Evolutionary conservation across 495 filamentous ascomycete species (phyloP), one percentile per base, ranked within the genome.

Genomic region (Hypoxylon fuscum): DNA sequence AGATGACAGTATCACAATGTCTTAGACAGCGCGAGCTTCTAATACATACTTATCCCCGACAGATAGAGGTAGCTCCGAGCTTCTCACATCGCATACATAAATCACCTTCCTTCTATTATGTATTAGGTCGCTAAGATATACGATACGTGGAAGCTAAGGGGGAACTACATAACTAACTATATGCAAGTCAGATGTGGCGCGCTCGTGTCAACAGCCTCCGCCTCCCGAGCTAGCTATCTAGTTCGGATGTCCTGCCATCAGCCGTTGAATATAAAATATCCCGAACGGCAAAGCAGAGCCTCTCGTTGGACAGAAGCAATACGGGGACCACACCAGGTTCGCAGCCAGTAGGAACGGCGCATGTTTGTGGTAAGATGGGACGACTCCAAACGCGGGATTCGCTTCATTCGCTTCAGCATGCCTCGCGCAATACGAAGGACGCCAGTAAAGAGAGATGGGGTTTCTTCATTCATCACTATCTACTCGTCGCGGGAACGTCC

Each of bases 131-230:
- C n/a, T n/a, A n/a, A n/a, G n/a, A n/a, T n/a, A n/a, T n/a, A n/a
- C n/a, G n/a, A n/a, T n/a, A n/a, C n/a, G n/a, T n/a, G n/a, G n/a
- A n/a, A n/a, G n/a, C n/a, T n/a, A n/a, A n/a, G n/a, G n/a, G n/a
- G n/a, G n/a, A n/a, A n/a, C n/a, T n/a, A n/a, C n/a, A n/a, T n/a
- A n/a, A n/a, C n/a, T n/a, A n/a, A n/a, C n/a, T n/a, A 3, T 7
- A 25, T 29, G 12, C 40, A 42, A 53, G 47, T 20, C 12, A 40
- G 43, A 29, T 50, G 31, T 59, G 55, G 43, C 37, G 50, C 62
- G n/a, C 62, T 65, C 62, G 62, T 65, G 55, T 65, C 55, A 56
- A 60, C 41, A 15, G 18, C 56, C 40, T 60, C 51, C 51, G 55
- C 43, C 51, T 17, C 2, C 43, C n/a, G 10, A 56, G 55, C 50